These are phyloP conservation scores for Zygnema circumcarinatum DNA, from an alignment of 139 green algal genomes.

Conservation along the genomic window DNA sequence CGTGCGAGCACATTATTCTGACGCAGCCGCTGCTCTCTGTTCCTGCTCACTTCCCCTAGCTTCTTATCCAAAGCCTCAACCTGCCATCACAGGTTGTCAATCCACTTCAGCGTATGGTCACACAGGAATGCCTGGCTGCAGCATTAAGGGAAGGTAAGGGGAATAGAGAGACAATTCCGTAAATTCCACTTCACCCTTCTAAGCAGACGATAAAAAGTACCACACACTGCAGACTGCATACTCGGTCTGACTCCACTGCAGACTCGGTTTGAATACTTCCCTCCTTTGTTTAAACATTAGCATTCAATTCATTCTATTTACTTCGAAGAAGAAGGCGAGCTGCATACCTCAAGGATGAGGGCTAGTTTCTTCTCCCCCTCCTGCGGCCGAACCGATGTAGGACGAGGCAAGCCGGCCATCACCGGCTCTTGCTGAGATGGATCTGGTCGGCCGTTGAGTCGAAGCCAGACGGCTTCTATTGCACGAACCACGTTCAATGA, in stretches of 20 bases:
- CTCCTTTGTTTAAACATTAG: too few relatives aligned
- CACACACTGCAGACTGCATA: too few relatives aligned
- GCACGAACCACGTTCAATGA: not conserved
- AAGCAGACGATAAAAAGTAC: too few relatives aligned
- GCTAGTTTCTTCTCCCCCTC: conserved; percentile 52
- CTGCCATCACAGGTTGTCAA: not conserved
- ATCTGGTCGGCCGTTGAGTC: conserved; percentile 21
- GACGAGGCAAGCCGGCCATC: conserved; percentile 8
- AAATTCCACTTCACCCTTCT: too few relatives aligned
- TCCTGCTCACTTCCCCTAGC: conserved; percentile 37
- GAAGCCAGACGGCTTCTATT: conserved; percentile 32
- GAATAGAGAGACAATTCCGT: not conserved
- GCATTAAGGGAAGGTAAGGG: not conserved
- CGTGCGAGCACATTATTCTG: conserved; percentile 51
- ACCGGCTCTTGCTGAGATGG: conserved; percentile 6
- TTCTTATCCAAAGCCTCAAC: conserved; percentile 56
- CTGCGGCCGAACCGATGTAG: not conserved
- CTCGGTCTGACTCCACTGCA: too few relatives aligned
- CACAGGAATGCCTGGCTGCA: not conserved
- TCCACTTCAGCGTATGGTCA: not conserved
- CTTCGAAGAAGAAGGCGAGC: not conserved
- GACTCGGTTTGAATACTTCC: too few relatives aligned
- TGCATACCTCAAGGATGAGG: conserved; percentile 28
- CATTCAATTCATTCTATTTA: not conserved
- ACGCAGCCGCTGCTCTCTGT: conserved; percentile 34